Evolutionary conservation across 768 basidiomycete genomes (phyloP).

Genomic region (Cystobasidium tubakii): DNA sequence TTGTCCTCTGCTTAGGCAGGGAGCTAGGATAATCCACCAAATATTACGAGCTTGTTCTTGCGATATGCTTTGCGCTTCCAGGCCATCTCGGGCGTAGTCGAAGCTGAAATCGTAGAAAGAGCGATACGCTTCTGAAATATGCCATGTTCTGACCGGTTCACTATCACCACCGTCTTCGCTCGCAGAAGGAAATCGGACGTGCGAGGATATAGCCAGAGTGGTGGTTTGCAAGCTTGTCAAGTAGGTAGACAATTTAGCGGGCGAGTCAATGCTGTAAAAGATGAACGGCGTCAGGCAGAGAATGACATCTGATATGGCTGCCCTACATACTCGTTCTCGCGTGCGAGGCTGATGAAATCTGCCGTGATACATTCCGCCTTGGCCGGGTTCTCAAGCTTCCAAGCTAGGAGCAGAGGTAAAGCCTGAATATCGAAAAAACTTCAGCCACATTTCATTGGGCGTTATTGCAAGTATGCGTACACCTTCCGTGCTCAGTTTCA

Average conservation of each 20-base stretch:
- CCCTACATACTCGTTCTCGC: constrained; percentile 11
- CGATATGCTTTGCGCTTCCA: background rate
- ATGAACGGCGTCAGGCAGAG: background rate
- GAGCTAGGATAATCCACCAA: background rate
- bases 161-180: background rate
- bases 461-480: background rate
- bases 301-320: background rate
- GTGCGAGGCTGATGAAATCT: background rate
- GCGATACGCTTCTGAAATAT: constrained; percentile 3
- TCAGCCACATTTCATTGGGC: background rate
- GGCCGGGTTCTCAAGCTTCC: background rate
- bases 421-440: background rate
- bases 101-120: constrained; percentile 11
- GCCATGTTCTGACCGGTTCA: background rate
- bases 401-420: constrained; percentile 18
- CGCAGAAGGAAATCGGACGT: background rate
- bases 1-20: background rate
- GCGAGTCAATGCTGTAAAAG: constrained; percentile 14
- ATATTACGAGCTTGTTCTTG: background rate
- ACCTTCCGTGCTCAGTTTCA: constrained; percentile 10
- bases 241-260: background rate
- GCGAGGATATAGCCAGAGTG: constrained; percentile 7
- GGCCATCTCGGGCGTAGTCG: background rate
- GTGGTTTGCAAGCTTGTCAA: background rate
- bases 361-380: background rate